Conservation (phyloP, 306 rosid species). For the Citrullus amarus region DNA sequence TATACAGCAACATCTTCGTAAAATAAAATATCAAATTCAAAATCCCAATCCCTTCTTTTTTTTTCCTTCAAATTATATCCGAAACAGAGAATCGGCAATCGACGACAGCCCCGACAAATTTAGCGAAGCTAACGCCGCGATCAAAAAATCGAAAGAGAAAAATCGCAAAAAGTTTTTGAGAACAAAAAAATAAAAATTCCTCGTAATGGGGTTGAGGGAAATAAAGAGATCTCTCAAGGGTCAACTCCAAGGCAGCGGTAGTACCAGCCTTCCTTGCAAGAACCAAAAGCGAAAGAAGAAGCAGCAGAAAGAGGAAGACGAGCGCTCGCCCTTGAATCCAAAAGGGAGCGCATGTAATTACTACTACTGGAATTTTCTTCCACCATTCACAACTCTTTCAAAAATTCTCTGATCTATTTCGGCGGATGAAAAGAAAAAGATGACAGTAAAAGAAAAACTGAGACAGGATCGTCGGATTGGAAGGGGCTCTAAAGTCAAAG, state of each 20-base stretch:
- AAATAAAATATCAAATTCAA: neutral
- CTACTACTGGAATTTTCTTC: slow-evolving; percentile 60
- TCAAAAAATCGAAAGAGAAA: neutral
- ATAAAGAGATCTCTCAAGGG: slow-evolving; percentile 33
- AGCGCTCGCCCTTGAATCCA: slow-evolving; percentile 71
- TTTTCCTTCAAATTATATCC: neutral
- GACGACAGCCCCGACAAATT: neutral
- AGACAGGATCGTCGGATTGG: neutral
- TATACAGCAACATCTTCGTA: slow-evolving; percentile 51
- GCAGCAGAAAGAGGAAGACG: slow-evolving; percentile 38
- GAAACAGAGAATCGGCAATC: neutral
- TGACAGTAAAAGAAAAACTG: neutral
- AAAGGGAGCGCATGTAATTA: slow-evolving; percentile 75
- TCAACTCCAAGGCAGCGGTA: slow-evolving; percentile 97
- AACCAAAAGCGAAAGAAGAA: slow-evolving; percentile 59
- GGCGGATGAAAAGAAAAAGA: neutral
- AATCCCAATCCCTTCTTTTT: neutral
- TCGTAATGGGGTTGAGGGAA: neutral
- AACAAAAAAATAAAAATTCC: neutral
- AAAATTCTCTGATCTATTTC: slow-evolving; percentile 12
- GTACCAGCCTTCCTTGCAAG: slow-evolving; percentile 98
- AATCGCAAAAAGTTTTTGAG: neutral
- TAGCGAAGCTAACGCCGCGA: neutral
- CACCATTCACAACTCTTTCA: slow-evolving; percentile 68
- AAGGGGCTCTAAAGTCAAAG: neutral